phyloP scores from a whole-genome alignment of 2,329 filamentous ascomycete species.

The Whalleya microplaca region DNA sequence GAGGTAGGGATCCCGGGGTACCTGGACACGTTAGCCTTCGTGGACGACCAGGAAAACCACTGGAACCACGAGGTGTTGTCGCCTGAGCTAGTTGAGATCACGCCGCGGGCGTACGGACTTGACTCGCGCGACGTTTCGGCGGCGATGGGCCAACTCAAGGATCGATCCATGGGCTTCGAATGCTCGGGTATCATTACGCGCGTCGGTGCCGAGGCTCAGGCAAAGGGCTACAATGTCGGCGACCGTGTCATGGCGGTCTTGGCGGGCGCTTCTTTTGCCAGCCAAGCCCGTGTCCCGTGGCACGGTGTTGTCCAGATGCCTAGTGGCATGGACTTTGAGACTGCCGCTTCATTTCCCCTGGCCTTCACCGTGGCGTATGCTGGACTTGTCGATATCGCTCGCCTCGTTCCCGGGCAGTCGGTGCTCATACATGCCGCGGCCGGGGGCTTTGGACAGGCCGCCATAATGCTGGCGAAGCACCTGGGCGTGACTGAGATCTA shows the following conservation, averaged over 20 bases:
- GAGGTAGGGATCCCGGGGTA: not conserved
- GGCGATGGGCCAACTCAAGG: conserved; percentile 7
- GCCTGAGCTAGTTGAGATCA: not conserved
- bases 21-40: not conserved
- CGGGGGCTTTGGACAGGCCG: conserved; percentile 20
- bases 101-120: not conserved
- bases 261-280: conserved; percentile 8
- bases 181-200: conserved; percentile 19
- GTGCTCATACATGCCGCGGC: conserved; percentile 27
- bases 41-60: no score
- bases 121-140: not conserved
- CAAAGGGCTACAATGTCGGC: conserved; percentile 8
- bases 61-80: not conserved
- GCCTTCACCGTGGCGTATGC: conserved; percentile 11
- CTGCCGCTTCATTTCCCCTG: conserved; percentile 13
- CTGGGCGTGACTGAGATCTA: conserved; percentile 17
- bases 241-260: conserved; percentile 12
- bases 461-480: conserved; percentile 16
- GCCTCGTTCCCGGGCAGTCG: conserved; percentile 1
- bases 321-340: conserved; percentile 10
- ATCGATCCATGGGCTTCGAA: conserved; percentile 15
- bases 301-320: conserved; percentile 8
- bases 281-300: conserved; percentile 1
- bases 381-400: conserved; percentile 7
- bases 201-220: conserved; percentile 7